Base-by-base conservation (phyloP, 2,329 filamentous ascomycete species). In the Delphinella strobiligena region DNA sequence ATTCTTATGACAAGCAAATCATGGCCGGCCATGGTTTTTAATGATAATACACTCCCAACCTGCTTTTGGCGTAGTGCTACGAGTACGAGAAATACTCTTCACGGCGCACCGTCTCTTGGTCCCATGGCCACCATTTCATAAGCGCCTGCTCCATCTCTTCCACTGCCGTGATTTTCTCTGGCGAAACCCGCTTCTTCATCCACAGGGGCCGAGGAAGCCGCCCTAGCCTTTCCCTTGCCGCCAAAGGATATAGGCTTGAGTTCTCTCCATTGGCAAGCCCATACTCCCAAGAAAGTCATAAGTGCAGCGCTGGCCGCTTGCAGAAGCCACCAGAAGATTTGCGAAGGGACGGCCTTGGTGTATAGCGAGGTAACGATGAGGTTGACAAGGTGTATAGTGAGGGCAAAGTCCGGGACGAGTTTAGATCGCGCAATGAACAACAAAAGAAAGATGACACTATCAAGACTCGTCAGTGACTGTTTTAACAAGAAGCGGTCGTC, bases 241-340 rank as follows among this genome's bases (percentile, higher is more conserved):
- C 86, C 86, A 55, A 96, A 95, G 43, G 75, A 80, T 51, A 96
- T 93, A 9, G 91, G 89, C 53, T 78, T 73, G 41, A 98, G 65
- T 62, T 98, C 91, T 45, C 89, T 73, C 69, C 87, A 93, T 54
- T 80, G 85, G 57, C 89, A 96, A 3, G 80, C 84, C 84, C 89
- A 96, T 29, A 93, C 80, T 3, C 85, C 88, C 2, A 91, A 66
- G 34, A 68, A 74, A 7, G 71, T 75, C 77, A 83, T 83, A 29
- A 82, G 55, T 1, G 62, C 63, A 4, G 73, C 69, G 48, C 75
- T 81, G 31, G 66, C 66, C 36, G 69, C 59, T 54, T 83, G 78
- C 1, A 83, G 59, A 2, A 63, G 66, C 89, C 91, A 98, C 91
- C 91, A 98, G 52, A 93, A 80, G 47, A 77, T 63, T 58, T 89